Evolutionary conservation across 805 yeast species (phyloP).

Genomic region (Torulaspora delbrueckii): DNA sequence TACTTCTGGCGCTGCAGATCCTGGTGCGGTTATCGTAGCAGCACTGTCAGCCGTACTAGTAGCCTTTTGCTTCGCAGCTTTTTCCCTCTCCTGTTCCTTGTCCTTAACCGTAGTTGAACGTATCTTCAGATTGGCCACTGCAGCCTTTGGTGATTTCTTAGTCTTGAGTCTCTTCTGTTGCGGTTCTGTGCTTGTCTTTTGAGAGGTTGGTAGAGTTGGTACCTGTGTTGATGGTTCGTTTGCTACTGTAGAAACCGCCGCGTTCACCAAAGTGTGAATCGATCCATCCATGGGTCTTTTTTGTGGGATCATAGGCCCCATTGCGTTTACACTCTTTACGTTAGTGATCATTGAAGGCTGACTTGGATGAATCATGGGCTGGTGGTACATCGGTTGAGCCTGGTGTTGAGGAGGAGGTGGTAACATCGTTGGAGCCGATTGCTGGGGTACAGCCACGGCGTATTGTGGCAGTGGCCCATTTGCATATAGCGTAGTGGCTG

Average conservation of each 20-base stretch:
- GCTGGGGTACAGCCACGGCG: slow-evolving; percentile 8
- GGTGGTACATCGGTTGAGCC: slow-evolving; percentile 7
- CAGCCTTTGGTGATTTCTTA: slow-evolving; percentile 12
- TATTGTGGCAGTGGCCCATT: slow-evolving; percentile 14
- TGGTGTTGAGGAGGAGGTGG: slow-evolving; percentile 10
- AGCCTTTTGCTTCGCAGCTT: not conserved
- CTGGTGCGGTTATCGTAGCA: slow-evolving; percentile 8
- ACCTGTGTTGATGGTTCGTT: slow-evolving; percentile 4
- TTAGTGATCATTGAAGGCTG: slow-evolving; percentile 9
- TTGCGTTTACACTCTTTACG: slow-evolving; percentile 1
- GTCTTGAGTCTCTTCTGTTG: slow-evolving; percentile 17
- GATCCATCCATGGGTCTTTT: slow-evolving; percentile 31
- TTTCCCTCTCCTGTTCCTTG: slow-evolving; percentile 9
- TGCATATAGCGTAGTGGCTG: slow-evolving; percentile 16
- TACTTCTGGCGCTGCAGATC: slow-evolving; percentile 4
- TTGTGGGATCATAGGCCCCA: slow-evolving; percentile 20
- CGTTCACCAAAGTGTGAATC: slow-evolving; percentile 30
- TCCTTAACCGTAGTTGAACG: slow-evolving; percentile 11
- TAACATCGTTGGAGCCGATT: slow-evolving; percentile 8
- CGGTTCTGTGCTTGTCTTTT: slow-evolving; percentile 15
- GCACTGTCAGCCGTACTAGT: slow-evolving; percentile 5
- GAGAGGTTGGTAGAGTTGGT: slow-evolving; percentile 10
- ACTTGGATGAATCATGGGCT: slow-evolving; percentile 6
- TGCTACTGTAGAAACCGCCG: slow-evolving; percentile 19
- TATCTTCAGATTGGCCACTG: slow-evolving; percentile 11